Percentiles rank a stretch among this genome's conserved stretches.
Conservation (phyloP, 2,329 filamentous ascomycete genomes). For the Mariannaea sp. region DNA sequence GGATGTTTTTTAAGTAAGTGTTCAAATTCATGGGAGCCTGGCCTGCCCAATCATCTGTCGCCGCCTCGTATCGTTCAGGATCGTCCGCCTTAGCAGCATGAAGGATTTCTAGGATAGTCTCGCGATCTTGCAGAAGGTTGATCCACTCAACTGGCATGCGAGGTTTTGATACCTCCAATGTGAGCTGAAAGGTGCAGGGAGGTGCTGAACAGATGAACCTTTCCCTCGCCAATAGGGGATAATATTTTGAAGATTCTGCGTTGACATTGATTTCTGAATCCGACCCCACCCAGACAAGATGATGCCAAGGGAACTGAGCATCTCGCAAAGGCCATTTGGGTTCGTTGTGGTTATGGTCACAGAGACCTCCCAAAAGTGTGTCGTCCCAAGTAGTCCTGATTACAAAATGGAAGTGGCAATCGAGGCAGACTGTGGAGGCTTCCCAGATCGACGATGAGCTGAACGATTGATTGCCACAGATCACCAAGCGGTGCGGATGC, state of each 20-base stretch:
- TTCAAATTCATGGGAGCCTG: conserved; percentile 53
- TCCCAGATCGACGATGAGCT: conserved; percentile 33
- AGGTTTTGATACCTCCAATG: conserved; percentile 55
- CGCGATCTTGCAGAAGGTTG: conserved; percentile 50
- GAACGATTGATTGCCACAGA: conserved; percentile 48
- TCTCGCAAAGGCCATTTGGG: conserved; percentile 44
- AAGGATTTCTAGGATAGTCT: conserved; percentile 50
- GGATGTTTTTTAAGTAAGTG: conserved; percentile 57
- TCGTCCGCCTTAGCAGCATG: conserved; percentile 49
- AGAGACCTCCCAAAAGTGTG: conserved; percentile 36
- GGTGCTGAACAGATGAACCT: conserved; percentile 50
- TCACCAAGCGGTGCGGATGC: conserved; percentile 44
- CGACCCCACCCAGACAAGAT: conserved; percentile 44
- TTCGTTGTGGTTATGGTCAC: conserved; percentile 36
- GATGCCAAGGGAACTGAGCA: conserved; percentile 46
- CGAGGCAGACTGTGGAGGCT: conserved; percentile 47
- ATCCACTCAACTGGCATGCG: conserved; percentile 52
- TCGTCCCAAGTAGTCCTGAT: conserved; percentile 45
- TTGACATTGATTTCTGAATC: conserved; percentile 34
- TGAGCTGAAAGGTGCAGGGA: conserved; percentile 49
- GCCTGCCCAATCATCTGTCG: conserved; percentile 47
- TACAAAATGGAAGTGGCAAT: conserved; percentile 50
- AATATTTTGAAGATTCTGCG: conserved; percentile 42
- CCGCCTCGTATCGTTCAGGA: conserved; percentile 53
- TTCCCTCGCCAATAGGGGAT: conserved; percentile 45